A percentile compares a stretch with the other conserved stretches of the same genome.
phyloP scores from a whole-genome alignment of 352 stramenopile species.

The Phytopythium cucurbitacearum region DNA sequence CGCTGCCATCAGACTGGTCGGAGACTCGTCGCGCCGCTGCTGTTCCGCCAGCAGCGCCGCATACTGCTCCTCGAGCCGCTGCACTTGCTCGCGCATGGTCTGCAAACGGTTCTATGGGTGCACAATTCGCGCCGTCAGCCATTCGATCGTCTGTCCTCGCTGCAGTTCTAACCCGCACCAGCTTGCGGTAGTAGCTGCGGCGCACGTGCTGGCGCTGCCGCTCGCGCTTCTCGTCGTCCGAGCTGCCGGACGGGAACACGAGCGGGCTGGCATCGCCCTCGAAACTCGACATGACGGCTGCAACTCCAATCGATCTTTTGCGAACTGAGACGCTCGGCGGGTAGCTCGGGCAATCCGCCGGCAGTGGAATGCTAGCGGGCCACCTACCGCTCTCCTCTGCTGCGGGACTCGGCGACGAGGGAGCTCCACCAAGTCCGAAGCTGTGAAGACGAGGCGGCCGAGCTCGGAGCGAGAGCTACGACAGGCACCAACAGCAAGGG shows the following conservation, averaged over 20 bases:
- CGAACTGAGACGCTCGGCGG: no score
- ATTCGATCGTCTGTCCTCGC: no score
- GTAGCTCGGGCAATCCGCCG: no score
- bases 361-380: no score
- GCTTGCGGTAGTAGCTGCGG: conserved; percentile 35
- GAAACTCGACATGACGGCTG: background rate
- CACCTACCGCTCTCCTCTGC: no score
- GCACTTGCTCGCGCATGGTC: conserved; percentile 30
- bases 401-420: no score
- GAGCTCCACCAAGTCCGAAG: no score
- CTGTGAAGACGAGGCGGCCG: no score
- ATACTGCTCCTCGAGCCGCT: conserved; percentile 30
- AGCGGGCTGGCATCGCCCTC: background rate
- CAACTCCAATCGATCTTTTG: no score
- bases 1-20: conserved; percentile 2
- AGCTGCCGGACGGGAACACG: conserved; percentile 1
- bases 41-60: conserved; percentile 14
- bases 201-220: conserved; percentile 60
- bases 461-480: no score
- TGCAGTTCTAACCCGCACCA: conserved; percentile 8
- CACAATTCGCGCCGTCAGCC: no score
- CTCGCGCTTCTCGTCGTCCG: conserved; percentile 23
- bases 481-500: no score
- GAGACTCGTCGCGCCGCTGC: conserved; percentile 9
- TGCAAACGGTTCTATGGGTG: conserved; percentile 25